Base-by-base conservation (phyloP, 768 basidiomycete species). In the Cystofilobasidium capitatum region DNA sequence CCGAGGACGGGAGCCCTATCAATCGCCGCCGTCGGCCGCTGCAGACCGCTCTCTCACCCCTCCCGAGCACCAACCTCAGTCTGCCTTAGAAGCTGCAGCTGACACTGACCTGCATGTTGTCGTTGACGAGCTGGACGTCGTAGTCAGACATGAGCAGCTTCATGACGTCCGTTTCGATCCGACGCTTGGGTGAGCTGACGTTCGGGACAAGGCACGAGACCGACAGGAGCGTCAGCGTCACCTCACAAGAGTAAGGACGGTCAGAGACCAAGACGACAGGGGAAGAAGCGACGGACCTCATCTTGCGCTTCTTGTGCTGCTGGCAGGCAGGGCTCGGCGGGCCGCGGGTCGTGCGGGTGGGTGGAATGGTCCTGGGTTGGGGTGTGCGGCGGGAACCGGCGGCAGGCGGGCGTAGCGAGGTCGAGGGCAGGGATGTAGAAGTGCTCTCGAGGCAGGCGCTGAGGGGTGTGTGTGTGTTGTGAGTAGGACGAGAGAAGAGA, bases 141-240 rank as follows among this genome's bases (percentile, higher is more conserved):
- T 91, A 96, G 80, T 99, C 96, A 20, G 84, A 75, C 76, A 94
- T 68, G 42, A 68, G 62, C 94, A 99, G 81, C 81, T 97, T 98
- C 94, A 97, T 96, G 62, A 99, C 94, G 81, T 99, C 96, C 58
- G 92, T 97, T 78, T 98, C 94, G 77, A 96, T 93, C 69, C 94
- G 87, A 69, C 94, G 88, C 79, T 89, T 96, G 70, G 89, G 87
- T 74, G 86, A 86, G 75, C 87, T 85, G 89, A 88, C 26, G 31
- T n/a, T n/a, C n/a, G n/a, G n/a, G n/a, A n/a, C n/a, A n/a, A 22
- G 36, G 24, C 20, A 12, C 40, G 37, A 58, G 14, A 42, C 24
- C 12, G 16, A 10, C 10, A 20, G 17, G 62, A 35, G 45, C 54
- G 51, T 33, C 2, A 8, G 51, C 14, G 9, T 5, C 51, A 16